These are phyloP conservation scores for Teratosphaeriaceae sp. DNA, from an alignment of 2,329 filamentous ascomycete species.

Conservation along the genomic window DNA sequence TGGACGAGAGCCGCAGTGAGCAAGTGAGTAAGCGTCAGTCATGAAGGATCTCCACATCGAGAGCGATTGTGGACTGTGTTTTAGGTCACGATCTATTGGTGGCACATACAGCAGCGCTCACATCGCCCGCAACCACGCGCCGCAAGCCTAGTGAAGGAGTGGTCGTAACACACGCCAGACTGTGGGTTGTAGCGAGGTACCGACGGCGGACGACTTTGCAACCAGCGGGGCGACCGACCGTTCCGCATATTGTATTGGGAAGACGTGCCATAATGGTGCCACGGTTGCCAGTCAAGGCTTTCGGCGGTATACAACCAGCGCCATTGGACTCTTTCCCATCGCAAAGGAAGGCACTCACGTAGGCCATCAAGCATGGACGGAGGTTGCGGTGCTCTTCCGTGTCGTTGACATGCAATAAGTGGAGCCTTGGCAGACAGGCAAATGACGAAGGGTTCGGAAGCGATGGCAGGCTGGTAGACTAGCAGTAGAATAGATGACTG, in stretches of 20 bases:
- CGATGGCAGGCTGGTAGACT: not conserved
- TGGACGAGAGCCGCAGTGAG: not conserved
- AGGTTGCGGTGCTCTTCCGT: not conserved
- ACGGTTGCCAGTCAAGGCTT: not conserved
- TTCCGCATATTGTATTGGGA: conserved; percentile 1
- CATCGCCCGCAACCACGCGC: not conserved
- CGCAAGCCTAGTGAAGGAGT: conserved; percentile 1
- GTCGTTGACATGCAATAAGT: conserved; percentile 1
- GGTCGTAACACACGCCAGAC: not conserved
- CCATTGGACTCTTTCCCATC: conserved; percentile 1
- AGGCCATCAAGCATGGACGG: not conserved
- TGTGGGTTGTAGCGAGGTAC: not conserved
- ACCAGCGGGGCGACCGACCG: not conserved
- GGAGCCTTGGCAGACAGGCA: not conserved
- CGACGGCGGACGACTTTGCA: not conserved
- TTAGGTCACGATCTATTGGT: not conserved
- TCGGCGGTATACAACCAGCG: conserved; percentile 1
- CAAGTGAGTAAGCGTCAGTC: conserved; percentile 1
- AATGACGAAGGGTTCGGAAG: not conserved
- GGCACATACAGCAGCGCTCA: not conserved
- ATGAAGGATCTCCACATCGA: conserved; percentile 1
- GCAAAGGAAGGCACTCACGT: conserved; percentile 1
- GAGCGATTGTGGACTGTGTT: not conserved
- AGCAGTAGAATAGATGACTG: not conserved
- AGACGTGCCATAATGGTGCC: conserved; percentile 1